Conservation (phyloP, 306 rosid genomes). For the Acmispon strigosus region DNA sequence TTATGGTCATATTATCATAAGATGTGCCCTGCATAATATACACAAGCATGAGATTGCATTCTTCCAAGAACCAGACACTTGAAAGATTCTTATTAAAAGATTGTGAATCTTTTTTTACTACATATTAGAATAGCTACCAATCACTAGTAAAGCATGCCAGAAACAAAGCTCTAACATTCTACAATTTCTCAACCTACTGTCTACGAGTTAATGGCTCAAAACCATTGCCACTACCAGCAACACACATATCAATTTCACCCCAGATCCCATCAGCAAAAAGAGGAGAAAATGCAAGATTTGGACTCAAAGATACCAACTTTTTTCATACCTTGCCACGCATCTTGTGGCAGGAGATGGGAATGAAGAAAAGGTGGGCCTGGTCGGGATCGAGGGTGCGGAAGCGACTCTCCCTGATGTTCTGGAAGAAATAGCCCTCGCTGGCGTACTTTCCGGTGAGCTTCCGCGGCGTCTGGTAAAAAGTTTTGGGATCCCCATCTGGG, state of each 20-base stretch:
- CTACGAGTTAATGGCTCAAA: too few species aligned
- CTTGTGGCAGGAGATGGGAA: conserved; percentile 92
- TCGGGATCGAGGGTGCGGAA: conserved; percentile 80
- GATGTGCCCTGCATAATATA: conserved; percentile 72
- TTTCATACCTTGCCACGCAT: conserved; percentile 98
- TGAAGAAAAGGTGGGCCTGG: conserved; percentile 83
- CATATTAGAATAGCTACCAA: too few species aligned
- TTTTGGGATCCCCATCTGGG: conserved; percentile 89
- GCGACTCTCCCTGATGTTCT: conserved; percentile 74
- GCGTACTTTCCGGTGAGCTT: conserved; percentile 93
- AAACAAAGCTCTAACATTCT: neutral
- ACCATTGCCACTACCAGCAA: neutral
- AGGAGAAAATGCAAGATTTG: neutral
- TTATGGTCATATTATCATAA: conserved; percentile 89
- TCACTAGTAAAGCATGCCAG: neutral
- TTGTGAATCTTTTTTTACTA: neutral
- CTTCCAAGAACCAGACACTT: conserved; percentile 12
- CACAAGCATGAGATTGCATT: conserved; percentile 19
- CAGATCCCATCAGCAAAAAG: conserved; percentile 16
- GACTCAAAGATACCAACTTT: too few species aligned
- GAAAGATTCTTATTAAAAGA: too few species aligned
- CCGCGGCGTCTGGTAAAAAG: conserved; percentile 90
- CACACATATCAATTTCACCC: neutral
- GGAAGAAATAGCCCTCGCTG: conserved; percentile 90
- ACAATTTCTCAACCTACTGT: neutral